phyloP scores from a whole-genome alignment of 345 rosid species.

The Punica granatum region DNA sequence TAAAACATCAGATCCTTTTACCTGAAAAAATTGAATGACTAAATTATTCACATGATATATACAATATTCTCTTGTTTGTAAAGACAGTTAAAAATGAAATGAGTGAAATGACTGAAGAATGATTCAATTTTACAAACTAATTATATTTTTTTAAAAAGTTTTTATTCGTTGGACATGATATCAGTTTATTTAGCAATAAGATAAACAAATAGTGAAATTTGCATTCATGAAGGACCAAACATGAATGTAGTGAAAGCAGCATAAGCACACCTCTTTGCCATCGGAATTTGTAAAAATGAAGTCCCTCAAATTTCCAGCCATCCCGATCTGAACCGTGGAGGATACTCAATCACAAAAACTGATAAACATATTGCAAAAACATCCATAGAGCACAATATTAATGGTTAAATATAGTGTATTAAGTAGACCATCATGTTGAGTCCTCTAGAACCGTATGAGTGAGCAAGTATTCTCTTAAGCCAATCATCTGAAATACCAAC shows the following conservation, averaged over 20 bases:
- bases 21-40: slow-evolving; percentile 25
- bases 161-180: background rate
- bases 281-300: slow-evolving; percentile 51
- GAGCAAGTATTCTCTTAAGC: background rate
- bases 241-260: background rate
- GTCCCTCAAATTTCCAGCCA: slow-evolving; percentile 86
- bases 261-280: slow-evolving; percentile 64
- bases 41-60: background rate
- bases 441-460: background rate
- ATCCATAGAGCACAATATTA: background rate
- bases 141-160: background rate
- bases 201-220: too few species aligned
- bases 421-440: background rate
- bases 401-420: background rate
- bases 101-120: background rate
- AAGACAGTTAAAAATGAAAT: background rate
- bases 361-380: background rate
- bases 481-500: slow-evolving; percentile 23
- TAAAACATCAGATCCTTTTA: slow-evolving; percentile 68
- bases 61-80: background rate
- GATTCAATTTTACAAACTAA: background rate
- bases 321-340: slow-evolving; percentile 47
- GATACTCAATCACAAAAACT: background rate
- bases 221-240: background rate
- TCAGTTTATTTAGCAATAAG: background rate